Evolutionary conservation across 768 basidiomycete species (phyloP), one percentile per base, ranked within the genome.

Genomic region (Lanmaoa pseudosensibilis): DNA sequence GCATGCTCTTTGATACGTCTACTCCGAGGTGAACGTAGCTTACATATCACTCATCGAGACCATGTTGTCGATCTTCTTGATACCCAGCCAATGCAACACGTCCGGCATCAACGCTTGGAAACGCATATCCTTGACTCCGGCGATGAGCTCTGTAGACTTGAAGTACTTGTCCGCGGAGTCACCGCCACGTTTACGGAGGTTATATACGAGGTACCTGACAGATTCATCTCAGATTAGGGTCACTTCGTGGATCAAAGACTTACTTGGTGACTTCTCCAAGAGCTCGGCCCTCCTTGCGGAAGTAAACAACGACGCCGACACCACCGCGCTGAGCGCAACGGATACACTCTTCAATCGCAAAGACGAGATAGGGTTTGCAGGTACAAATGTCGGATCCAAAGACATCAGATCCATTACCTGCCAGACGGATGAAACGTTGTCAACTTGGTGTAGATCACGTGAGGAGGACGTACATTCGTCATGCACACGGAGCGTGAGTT

Each of bases 101-200:
- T 98, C 96, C 4, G 96, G 96, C 94, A 98, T 97, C 57, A 93
- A 78, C 21, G 88, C 91, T 69, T 87, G 80, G 86, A 94, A 94
- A n/a, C 93, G 84, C 92, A 94, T 92, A 67, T 94, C 92, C 74
- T 93, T 91, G 23, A 97, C 94, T 10, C 95, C 95, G 0, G 95
- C 95, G 57, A 98, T 91, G 60, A 90, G 77, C 73, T 95, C 95
- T 0, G 96, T 98, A 6, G 87, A 85, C 69, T 90, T 88, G 80
- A 98, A 98, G 78, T 98, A 98, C 67, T 87, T 85, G 73, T 93
- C 87, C 1, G 96, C 96, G 1, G 84, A 85, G 73, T 98, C 96
- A 7, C 94, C 94, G 4, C 89, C 91, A 43, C 96, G 88, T 74
- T 98, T 98, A 56, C 96, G 88, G 11, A 94, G 82, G 75, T 98